phyloP scores from a whole-genome alignment of 2,329 filamentous ascomycete genomes.

The Teratosphaeria pseudoeucalypti region DNA sequence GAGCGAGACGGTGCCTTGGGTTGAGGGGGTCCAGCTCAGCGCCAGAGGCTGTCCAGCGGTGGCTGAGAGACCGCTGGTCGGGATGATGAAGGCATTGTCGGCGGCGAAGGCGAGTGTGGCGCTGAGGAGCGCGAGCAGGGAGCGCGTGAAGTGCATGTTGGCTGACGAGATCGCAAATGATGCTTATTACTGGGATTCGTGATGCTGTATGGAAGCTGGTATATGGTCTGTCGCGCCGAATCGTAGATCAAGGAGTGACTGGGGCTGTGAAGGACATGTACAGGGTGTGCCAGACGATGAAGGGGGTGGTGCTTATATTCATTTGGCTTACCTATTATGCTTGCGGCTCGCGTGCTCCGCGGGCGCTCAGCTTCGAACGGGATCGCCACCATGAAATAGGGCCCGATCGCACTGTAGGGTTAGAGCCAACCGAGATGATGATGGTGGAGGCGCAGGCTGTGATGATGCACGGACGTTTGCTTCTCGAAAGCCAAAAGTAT shows the following conservation, averaged over 20 bases:
- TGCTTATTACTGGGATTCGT: neutral
- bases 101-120: slow-evolving; percentile 32
- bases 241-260: neutral
- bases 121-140: slow-evolving; percentile 35
- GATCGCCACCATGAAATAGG: neutral
- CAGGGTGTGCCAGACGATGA: neutral
- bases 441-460: neutral
- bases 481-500: neutral
- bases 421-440: neutral
- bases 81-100: slow-evolving; percentile 40
- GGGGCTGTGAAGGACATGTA: neutral
- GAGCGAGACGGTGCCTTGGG: slow-evolving; percentile 41
- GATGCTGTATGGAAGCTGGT: neutral
- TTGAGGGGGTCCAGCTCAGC: slow-evolving; percentile 41
- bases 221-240: neutral
- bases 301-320: neutral
- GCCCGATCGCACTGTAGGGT: neutral
- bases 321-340: neutral
- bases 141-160: slow-evolving; percentile 36
- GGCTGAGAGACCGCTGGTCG: slow-evolving; percentile 33
- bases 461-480: neutral
- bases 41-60: slow-evolving; percentile 36
- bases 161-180: neutral
- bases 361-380: neutral
- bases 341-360: neutral